phyloP scores from a whole-genome alignment of 83 land plant genomes.

The Thuja plicata region DNA sequence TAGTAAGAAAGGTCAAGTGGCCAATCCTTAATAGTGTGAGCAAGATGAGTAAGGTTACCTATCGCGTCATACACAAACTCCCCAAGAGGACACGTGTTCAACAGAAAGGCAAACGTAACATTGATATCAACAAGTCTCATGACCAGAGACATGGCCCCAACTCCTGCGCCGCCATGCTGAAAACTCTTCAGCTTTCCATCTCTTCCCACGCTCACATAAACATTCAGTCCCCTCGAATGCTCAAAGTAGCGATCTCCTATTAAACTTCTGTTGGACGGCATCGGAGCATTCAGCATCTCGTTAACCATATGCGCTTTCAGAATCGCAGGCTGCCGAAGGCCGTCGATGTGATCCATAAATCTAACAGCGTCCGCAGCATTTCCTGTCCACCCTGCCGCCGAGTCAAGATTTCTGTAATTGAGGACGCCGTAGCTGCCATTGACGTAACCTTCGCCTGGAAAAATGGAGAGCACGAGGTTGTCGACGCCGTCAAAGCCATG shows the following conservation, averaged over 20 bases:
- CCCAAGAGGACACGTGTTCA: background rate
- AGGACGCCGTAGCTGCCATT: background rate
- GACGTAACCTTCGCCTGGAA: background rate
- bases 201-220: background rate
- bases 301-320: background rate
- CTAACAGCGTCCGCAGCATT: background rate
- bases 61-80: background rate
- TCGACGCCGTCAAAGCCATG: background rate
- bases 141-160: background rate
- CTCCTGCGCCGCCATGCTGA: background rate
- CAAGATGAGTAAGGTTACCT: background rate
- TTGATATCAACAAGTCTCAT: background rate
- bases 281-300: background rate
- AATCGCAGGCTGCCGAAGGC: background rate
- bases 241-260: background rate
- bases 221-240: conserved; percentile 6
- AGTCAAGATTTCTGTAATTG: background rate
- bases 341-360: conserved; percentile 7
- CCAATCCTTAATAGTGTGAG: background rate
- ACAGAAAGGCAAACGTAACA: background rate
- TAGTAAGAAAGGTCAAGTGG: no score
- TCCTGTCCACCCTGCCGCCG: background rate
- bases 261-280: background rate
- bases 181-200: background rate
- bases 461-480: background rate